phyloP scores from a whole-genome alignment of 345 rosid species.

The Lagerstroemia speciosa region DNA sequence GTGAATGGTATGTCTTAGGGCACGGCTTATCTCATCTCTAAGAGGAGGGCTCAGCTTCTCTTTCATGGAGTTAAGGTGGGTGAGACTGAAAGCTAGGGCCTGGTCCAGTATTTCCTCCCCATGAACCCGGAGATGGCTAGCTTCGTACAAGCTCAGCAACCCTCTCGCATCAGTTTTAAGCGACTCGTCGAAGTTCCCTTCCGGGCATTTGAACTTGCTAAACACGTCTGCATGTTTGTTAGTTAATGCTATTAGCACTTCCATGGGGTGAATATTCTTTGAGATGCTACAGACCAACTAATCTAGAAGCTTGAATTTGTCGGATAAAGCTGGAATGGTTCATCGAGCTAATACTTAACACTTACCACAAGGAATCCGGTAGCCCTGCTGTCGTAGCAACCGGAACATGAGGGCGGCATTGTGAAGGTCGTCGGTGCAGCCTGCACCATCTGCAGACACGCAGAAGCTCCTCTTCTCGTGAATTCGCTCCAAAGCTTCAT shows the following conservation, averaged over 20 bases:
- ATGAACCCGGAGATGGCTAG: conserved; percentile 19
- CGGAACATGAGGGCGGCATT: conserved; percentile 6
- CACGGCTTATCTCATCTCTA: not conserved
- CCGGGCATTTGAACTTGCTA: conserved; percentile 17
- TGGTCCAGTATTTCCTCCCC: conserved; percentile 29
- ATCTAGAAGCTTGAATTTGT: not conserved
- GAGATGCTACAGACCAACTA: too few relatives aligned
- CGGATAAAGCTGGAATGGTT: not conserved
- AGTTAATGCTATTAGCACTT: too few relatives aligned
- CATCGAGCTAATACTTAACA: too few relatives aligned
- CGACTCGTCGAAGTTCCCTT: conserved; percentile 3
- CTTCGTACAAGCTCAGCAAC: conserved; percentile 29
- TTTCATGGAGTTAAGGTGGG: conserved; percentile 1
- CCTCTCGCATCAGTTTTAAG: not conserved
- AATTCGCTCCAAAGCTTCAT: not conserved
- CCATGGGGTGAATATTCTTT: too few relatives aligned
- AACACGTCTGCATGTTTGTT: conserved; percentile 25
- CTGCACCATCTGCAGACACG: too few relatives aligned
- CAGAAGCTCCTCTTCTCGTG: not conserved
- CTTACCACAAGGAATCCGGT: not conserved
- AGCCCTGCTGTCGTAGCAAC: conserved; percentile 9
- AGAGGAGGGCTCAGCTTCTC: not conserved
- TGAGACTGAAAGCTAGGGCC: conserved; percentile 24
- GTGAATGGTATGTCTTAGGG: conserved; percentile 4
- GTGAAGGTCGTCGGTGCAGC: not conserved